A percentile compares a stretch with the other conserved stretches of the same genome.
These are phyloP conservation scores for Sequoia sempervirens DNA, from an alignment of 75 land plant species.

Conservation along the genomic window DNA sequence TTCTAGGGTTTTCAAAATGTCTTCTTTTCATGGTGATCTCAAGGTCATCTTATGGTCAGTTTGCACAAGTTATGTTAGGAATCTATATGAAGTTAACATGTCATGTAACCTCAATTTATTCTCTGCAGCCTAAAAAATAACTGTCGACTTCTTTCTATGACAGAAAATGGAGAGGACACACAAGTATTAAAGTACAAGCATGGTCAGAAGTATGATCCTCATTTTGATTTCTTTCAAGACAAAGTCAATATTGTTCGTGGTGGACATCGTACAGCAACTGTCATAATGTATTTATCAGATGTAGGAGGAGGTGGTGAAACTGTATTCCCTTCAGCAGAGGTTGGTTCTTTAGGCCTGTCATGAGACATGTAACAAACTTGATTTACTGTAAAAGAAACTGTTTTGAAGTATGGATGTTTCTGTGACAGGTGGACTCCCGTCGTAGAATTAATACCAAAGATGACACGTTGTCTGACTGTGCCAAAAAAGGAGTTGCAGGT, in stretches of 20 bases:
- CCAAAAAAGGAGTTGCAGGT: conserved; percentile 77
- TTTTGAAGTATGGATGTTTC: not conserved
- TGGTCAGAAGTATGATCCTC: conserved; percentile 82
- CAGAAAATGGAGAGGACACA: conserved; percentile 84
- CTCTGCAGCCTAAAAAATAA: not conserved
- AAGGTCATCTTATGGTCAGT: not conserved
- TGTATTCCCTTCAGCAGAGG: conserved; percentile 73
- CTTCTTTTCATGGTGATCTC: not conserved
- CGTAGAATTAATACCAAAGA: conserved; percentile 24
- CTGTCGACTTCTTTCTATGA: not conserved
- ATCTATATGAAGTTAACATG: not conserved
- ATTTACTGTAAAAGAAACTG: not conserved
- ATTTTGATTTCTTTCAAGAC: conserved; percentile 77
- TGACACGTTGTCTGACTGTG: conserved; percentile 74
- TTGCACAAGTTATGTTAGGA: not conserved
- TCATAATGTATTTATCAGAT: conserved; percentile 77
- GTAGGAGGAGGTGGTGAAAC: conserved; percentile 81
- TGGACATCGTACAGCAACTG: conserved; percentile 77
- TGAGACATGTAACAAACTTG: not conserved
- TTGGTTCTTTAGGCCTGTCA: conserved; percentile 18
- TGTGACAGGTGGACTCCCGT: conserved; percentile 22
- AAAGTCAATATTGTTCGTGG: conserved; percentile 72
- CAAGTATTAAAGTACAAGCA: conserved; percentile 71
- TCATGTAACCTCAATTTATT: conserved; percentile 5
- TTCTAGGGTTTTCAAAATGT: not conserved